A percentile compares a stretch with the other conserved stretches of the same genome.
These are phyloP conservation scores for Metschnikowia reukaufii DNA, from an alignment of 805 yeast species.

Conservation along the genomic window DNA sequence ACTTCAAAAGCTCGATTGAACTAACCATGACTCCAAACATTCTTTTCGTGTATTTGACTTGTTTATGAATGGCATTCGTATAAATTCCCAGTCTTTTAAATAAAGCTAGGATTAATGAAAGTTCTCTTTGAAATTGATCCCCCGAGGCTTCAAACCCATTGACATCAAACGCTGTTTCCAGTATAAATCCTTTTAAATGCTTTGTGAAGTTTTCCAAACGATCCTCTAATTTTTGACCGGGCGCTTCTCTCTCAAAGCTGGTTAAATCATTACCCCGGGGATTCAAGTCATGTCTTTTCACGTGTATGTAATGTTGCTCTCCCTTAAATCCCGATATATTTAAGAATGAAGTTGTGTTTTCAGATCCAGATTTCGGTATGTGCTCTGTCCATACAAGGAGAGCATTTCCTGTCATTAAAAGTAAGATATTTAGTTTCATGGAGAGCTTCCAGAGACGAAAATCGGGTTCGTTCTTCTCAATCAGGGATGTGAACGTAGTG, in stretches of 20 bases:
- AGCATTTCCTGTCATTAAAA: too few species aligned
- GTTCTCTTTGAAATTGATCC: not conserved
- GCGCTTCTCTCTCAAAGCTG: not conserved
- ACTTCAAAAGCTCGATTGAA: constrained; percentile 6
- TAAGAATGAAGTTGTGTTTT: too few species aligned
- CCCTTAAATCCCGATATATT: too few species aligned
- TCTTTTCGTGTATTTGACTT: not conserved
- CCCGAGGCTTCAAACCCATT: constrained; percentile 1
- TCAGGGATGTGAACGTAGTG: too few species aligned
- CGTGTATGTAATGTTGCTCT: too few species aligned
- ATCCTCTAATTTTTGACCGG: not conserved
- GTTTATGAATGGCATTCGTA: not conserved
- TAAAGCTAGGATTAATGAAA: not conserved
- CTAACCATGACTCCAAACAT: constrained; percentile 1
- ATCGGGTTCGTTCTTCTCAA: too few species aligned
- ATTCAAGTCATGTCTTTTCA: too few species aligned
- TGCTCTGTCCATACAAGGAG: too few species aligned
- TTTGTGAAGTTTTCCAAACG: not conserved
- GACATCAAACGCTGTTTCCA: constrained; percentile 1
- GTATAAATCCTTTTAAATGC: not conserved
- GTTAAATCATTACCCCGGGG: too few species aligned
- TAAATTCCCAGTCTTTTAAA: not conserved
- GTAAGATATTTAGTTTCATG: too few species aligned
- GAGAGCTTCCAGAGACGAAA: too few species aligned
- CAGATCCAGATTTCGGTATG: too few species aligned